A percentile compares a stretch with the other conserved stretches of the same genome.
Evolutionary conservation across 2,329 filamentous ascomycete species (phyloP).

Genomic region (Ambrosiella beaveri): DNA sequence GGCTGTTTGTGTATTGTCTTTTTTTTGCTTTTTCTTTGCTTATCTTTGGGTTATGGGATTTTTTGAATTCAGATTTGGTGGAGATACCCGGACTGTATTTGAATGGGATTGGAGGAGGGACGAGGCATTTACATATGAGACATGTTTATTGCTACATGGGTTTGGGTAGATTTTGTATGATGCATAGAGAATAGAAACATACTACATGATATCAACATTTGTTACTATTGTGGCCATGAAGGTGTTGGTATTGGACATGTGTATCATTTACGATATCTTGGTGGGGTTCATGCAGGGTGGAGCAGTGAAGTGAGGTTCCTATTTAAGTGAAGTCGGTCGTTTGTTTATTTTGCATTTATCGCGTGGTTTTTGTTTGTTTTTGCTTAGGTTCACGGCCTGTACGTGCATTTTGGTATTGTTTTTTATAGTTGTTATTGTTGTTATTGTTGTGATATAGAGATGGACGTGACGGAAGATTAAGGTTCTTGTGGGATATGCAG

Average conservation of each 20-base stretch:
- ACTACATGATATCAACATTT: neutral
- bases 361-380: neutral
- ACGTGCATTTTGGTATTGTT: no score
- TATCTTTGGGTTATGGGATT: neutral
- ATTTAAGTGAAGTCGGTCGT: no score
- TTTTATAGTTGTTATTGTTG: no score
- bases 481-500: neutral
- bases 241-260: neutral
- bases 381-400: no score
- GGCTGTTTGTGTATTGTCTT: neutral
- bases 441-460: no score
- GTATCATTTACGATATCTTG: neutral
- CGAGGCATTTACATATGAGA: neutral
- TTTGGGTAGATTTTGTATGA: neutral
- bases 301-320: no score
- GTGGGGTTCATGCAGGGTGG: neutral
- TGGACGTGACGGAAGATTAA: no score
- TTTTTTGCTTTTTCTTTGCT: neutral
- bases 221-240: neutral
- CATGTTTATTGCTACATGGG: neutral
- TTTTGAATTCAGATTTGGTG: no score
- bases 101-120: no score
- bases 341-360: neutral
- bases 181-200: neutral
- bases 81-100: neutral